These are phyloP conservation scores for Aulographum hederae DNA, from an alignment of 2,329 filamentous ascomycete genomes.

Conservation along the genomic window DNA sequence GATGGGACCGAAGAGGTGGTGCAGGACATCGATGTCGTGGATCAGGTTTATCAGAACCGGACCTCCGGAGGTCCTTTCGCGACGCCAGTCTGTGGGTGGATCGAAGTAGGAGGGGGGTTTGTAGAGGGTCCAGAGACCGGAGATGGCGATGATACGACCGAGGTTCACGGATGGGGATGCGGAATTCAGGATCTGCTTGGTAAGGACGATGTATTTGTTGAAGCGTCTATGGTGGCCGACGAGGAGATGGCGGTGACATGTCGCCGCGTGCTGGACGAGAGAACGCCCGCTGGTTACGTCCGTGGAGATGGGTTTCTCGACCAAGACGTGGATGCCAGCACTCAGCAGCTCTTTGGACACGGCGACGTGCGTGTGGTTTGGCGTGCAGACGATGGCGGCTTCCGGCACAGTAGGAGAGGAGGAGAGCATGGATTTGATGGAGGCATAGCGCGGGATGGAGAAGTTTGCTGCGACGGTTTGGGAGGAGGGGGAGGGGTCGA, in stretches of 20 bases:
- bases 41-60: constrained; percentile 39
- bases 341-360: constrained; percentile 30
- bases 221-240: constrained; percentile 42
- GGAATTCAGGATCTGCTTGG: constrained; percentile 25
- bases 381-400: constrained; percentile 40
- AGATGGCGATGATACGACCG: constrained; percentile 32
- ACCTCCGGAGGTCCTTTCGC: constrained; percentile 21
- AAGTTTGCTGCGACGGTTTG: constrained; percentile 17
- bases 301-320: constrained; percentile 38
- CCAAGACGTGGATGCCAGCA: constrained; percentile 31
- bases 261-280: constrained; percentile 8
- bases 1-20: constrained; percentile 37
- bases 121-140: constrained; percentile 33
- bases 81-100: constrained; percentile 29
- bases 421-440: constrained; percentile 25
- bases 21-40: constrained; percentile 41
- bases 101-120: constrained; percentile 36
- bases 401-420: constrained; percentile 25
- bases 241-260: constrained; percentile 15
- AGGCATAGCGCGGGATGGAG: constrained; percentile 19
- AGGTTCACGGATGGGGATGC: constrained; percentile 18
- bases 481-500: constrained; percentile 26
- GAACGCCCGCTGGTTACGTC: constrained; percentile 18
- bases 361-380: constrained; percentile 38
- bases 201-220: constrained; percentile 34